These are phyloP conservation scores for Apiospora pterosperma DNA, from an alignment of 2,329 filamentous ascomycete species.

Conservation along the genomic window DNA sequence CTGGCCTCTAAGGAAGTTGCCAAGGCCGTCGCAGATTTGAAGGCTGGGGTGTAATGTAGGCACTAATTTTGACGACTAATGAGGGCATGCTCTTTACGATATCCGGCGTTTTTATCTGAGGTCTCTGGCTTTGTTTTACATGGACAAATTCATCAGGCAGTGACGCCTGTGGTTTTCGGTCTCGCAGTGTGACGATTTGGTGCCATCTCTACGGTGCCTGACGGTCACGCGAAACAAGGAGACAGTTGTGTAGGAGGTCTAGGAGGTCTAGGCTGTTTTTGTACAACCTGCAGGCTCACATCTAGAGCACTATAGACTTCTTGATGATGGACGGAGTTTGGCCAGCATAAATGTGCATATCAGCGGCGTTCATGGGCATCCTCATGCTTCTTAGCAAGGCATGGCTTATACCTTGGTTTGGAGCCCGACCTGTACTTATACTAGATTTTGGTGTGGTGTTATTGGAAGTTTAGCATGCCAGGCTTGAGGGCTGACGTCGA, in stretches of 20 bases:
- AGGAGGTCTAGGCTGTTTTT: not conserved
- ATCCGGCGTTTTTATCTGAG: slow-evolving; percentile 11
- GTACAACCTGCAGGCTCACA: not conserved
- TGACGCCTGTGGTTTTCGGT: not conserved
- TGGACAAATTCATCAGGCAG: not conserved
- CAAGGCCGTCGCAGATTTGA: slow-evolving; percentile 55
- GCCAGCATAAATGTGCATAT: slow-evolving; percentile 1
- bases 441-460: not conserved
- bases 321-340: not conserved
- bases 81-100: slow-evolving; percentile 9
- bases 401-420: not conserved
- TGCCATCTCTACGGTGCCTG: not conserved
- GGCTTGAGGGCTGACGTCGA: not conserved
- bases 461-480: not conserved
- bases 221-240: not conserved
- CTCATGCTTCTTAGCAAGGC: not conserved
- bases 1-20: slow-evolving; percentile 77
- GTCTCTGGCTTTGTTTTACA: slow-evolving; percentile 13
- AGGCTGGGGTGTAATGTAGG: slow-evolving; percentile 16
- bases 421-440: not conserved
- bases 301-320: not conserved
- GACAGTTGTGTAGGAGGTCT: not conserved
- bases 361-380: slow-evolving; percentile 3
- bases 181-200: not conserved
- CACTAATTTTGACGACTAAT: slow-evolving; percentile 9